Evolutionary conservation across 495 filamentous ascomycete genomes (phyloP), one percentile per base, ranked within the genome.

Genomic region (Neurospora intermedia): DNA sequence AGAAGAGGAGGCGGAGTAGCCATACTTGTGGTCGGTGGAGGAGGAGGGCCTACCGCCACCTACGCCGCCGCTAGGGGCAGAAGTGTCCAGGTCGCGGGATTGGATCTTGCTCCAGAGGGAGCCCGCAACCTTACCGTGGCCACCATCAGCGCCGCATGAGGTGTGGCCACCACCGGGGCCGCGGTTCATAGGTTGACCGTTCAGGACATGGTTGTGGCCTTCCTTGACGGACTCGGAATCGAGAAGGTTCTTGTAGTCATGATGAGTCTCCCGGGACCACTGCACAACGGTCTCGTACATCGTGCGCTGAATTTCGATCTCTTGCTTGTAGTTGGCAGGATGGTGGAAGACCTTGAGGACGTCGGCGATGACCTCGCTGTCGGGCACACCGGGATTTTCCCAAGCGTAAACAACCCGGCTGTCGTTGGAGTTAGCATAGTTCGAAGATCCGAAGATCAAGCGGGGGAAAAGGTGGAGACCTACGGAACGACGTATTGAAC

Each of bases 301-400:
- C 42, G 89, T 88, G 8, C 88, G 83, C 76, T 98, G 95, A 59
- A 94, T 88, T 77, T 97, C 92, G 70, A 90, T 84, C 71, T 83
- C 82, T 23, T 89, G 89, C 71, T 94, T 87, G 13, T 93, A 88
- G 59, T 27, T 31, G 8, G 90, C 93, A 0, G 95, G 95, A 79
- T 98, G 94, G 79, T 98, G 95, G 84, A 98, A 97, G 3, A 91
- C 91, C 13, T 85, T 86, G 18, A 91, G 75, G 69, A 94, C 88
- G 73, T 98, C 95, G 54, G 91, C 80, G 38, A 94, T 82, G 1
- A 98, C 91, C 76, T 96, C 88, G 41, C 93, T 85, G 18, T 93
- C 90, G 3, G 92, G 88, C 6, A 96, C 88, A 40, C 91, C 88
- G 31, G 90, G 89, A 78, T 97, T 90, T 71, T 98, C 90, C 94